These are phyloP conservation scores for Pachysandra terminalis DNA, from an alignment of 164 flowering plant genomes.

Conservation along the genomic window DNA sequence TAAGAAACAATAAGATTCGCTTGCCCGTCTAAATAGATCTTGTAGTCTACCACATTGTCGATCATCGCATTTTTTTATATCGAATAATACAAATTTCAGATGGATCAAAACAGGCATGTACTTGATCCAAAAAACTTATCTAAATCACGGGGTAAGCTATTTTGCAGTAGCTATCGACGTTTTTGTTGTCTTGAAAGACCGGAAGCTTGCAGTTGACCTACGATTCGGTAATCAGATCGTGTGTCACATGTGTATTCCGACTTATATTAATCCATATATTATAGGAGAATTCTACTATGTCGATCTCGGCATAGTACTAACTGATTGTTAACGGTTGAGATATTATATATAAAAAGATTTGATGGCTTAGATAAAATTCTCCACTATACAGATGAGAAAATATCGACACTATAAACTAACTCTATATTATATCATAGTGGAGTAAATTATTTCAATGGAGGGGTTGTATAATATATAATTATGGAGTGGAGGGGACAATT, in stretches of 20 bases:
- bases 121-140: neutral
- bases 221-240: conserved; percentile 1
- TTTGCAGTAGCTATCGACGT: neutral
- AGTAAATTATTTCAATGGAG: neutral
- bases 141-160: neutral
- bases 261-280: neutral
- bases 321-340: too few relatives aligned
- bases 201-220: neutral
- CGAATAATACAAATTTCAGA: neutral
- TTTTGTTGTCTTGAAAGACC: neutral
- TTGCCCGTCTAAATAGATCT: neutral
- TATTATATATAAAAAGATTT: too few relatives aligned
- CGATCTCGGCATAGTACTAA: too few relatives aligned
- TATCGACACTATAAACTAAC: too few relatives aligned
- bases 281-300: too few relatives aligned
- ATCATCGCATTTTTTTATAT: neutral
- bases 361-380: too few relatives aligned
- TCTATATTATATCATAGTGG: too few relatives aligned
- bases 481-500: conserved; percentile 2
- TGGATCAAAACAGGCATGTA: neutral
- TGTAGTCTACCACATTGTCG: neutral
- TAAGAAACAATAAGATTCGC: conserved; percentile 22
- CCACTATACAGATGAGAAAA: too few relatives aligned
- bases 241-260: conserved; percentile 4
- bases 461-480: conserved; percentile 2